Evolutionary conservation across 768 basidiomycete genomes (phyloP).

Genomic region (Amanita muscaria): DNA sequence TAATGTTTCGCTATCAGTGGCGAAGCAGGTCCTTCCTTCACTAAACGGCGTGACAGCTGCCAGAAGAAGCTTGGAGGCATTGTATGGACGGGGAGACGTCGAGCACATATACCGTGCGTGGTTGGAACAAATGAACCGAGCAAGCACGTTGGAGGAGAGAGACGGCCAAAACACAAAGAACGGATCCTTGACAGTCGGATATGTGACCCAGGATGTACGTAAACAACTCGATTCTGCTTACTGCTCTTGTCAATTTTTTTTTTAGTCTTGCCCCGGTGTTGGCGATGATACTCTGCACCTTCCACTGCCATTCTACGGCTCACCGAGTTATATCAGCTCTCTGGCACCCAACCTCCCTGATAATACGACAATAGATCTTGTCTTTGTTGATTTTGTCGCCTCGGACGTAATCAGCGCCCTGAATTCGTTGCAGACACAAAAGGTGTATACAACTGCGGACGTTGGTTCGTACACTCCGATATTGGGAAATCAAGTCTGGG

Average conservation of each 20-base stretch:
- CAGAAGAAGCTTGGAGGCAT: constrained; percentile 17
- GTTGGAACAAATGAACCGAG: constrained; percentile 48
- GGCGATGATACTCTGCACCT: constrained; percentile 68
- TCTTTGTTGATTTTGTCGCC: constrained; percentile 68
- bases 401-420: constrained; percentile 40
- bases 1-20: constrained; percentile 40
- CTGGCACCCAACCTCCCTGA: constrained; percentile 39
- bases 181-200: constrained; percentile 65
- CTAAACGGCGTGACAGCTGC: constrained; percentile 38
- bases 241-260: too few species aligned
- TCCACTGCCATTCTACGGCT: constrained; percentile 45
- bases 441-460: constrained; percentile 42
- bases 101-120: constrained; percentile 43
- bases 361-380: constrained; percentile 55
- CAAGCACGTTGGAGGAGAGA: constrained; percentile 28
- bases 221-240: too few species aligned
- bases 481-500: constrained; percentile 42
- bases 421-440: constrained; percentile 44
- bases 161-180: constrained; percentile 39
- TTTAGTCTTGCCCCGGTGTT: constrained; percentile 56
- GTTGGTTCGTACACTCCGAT: constrained; percentile 45
- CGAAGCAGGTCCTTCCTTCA: constrained; percentile 41
- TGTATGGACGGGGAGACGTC: constrained; percentile 43
- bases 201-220: constrained; percentile 66
- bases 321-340: constrained; percentile 54